Base-by-base conservation (phyloP, 495 filamentous ascomycete genomes). In the Neurospora sp. region DNA sequence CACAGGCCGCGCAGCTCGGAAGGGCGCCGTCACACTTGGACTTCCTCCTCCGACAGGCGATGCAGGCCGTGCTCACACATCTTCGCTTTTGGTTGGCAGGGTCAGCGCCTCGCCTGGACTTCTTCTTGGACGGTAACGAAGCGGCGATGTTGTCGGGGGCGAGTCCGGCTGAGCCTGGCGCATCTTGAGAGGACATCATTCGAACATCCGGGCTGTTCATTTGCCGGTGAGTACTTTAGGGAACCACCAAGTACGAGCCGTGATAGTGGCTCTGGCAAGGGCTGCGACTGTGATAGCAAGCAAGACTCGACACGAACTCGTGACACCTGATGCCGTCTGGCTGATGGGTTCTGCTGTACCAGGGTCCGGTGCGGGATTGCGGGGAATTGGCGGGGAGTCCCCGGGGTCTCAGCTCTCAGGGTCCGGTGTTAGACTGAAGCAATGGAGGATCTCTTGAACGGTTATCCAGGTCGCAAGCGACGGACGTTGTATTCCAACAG, bases 11-110 rank as follows among this genome's bases (percentile, higher is more conserved):
- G 78, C 96, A 99, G 75, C 92, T 93, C 5, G 96, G 96, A 4
- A 91, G 87, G 44, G 94, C 93, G 70, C 96, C 96, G 82, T 99
- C 96, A 82, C 96, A 98, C 89, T 97, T 97, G 66, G 92, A 94
- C 80, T 97, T 97, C 69, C 94, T 85, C 77, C 89, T 89, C n/a
- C 95, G 90, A 79, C 94, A 97, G 23, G 94, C 94, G 82, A 97
- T 92, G 80, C 95, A 97, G 4, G 94, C 94, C 38, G 93, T 97
- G 83, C 92, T 95, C 46, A 97, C 93, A 79, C 95, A 98, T 79
- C 94, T 87, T 75, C 95, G 87, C 81, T 98, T 98, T 73, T 86
- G 84, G 74, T 79, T 84, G 39, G 85, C 83, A 12, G 84, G 77
- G 74, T 87, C 86, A 75, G 79, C 81, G 39, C 82, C 82, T 72